A percentile compares a stretch with the other conserved stretches of the same genome.
Evolutionary conservation across 2,329 filamentous ascomycete species (phyloP).

Genomic region (Alternaria incomplexa): DNA sequence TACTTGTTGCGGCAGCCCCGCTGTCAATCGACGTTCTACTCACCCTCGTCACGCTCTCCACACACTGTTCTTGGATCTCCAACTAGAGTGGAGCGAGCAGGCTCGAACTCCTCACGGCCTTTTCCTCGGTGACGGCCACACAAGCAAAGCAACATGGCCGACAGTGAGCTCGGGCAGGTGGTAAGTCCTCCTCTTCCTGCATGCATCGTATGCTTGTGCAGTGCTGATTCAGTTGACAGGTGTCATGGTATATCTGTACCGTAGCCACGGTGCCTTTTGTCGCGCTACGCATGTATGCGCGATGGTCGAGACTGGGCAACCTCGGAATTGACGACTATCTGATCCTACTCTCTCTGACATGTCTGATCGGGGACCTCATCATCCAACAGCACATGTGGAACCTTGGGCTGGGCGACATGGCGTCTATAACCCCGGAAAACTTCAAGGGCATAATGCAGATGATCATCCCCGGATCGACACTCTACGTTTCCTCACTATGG

Average conservation of each 20-base stretch:
- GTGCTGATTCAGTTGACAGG: slow-evolving; percentile 14
- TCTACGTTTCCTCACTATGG: slow-evolving; percentile 52
- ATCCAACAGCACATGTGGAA: slow-evolving; percentile 45
- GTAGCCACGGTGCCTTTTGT: slow-evolving; percentile 36
- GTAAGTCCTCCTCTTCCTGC: slow-evolving; percentile 16
- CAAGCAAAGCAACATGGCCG: slow-evolving; percentile 10
- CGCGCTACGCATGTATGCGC: slow-evolving; percentile 34
- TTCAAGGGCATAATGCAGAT: slow-evolving; percentile 39
- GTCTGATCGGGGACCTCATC: slow-evolving; percentile 30
- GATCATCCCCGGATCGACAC: slow-evolving; percentile 51
- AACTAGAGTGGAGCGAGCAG: neutral
- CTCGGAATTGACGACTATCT: slow-evolving; percentile 42
- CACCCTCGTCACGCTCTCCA: neutral
- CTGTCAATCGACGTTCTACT: neutral
- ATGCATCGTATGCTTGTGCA: neutral
- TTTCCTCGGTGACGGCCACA: slow-evolving; percentile 1
- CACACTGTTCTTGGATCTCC: neutral
- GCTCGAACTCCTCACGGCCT: slow-evolving; percentile 5
- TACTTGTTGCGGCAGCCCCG: slow-evolving; percentile 3
- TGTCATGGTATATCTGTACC: slow-evolving; percentile 48
- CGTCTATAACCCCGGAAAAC: slow-evolving; percentile 12
- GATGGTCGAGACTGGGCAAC: slow-evolving; percentile 34
- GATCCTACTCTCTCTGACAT: slow-evolving; percentile 36
- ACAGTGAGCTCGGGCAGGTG: slow-evolving; percentile 27
- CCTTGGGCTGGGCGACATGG: slow-evolving; percentile 34